Percentiles rank a stretch among this genome's conserved stretches.
These are phyloP conservation scores for Brassica cretica DNA, from an alignment of 345 rosid genomes.

Conservation along the genomic window DNA sequence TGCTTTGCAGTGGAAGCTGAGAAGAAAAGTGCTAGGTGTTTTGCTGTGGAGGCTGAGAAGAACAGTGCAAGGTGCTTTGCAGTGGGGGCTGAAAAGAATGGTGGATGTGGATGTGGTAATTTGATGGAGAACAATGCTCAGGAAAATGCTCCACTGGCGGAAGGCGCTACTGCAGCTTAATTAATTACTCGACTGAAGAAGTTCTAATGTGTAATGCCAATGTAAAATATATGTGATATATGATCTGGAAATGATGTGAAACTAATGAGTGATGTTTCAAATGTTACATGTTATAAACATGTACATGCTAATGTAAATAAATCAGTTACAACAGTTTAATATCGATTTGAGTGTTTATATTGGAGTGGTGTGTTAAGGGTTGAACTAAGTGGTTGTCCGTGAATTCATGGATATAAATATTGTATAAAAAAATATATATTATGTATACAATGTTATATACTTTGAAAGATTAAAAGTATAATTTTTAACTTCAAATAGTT, in stretches of 20 bases:
- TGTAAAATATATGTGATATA: slow-evolving; percentile 1
- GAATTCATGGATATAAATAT: too few species aligned
- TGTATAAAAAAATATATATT: too few species aligned
- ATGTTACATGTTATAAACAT: slow-evolving; percentile 4
- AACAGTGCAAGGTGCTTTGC: not conserved
- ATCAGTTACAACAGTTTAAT: not conserved
- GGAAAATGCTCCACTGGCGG: not conserved
- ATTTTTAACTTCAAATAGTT: too few species aligned
- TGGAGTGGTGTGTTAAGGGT: too few species aligned
- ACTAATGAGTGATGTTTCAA: not conserved
- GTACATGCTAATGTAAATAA: slow-evolving; percentile 5
- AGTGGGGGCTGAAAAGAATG: not conserved
- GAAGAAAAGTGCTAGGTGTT: too few species aligned
- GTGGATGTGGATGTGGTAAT: not conserved
- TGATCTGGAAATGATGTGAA: not conserved
- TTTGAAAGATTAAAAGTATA: too few species aligned
- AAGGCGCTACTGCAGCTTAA: not conserved
- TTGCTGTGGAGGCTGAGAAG: too few species aligned
- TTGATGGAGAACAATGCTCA: not conserved
- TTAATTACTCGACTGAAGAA: slow-evolving; percentile 3
- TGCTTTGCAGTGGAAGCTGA: too few species aligned
- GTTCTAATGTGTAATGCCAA: not conserved
- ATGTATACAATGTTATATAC: too few species aligned
- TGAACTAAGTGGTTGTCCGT: too few species aligned
- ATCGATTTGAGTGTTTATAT: not conserved